Percentiles rank a stretch among this genome's conserved stretches.
Conservation (phyloP, 1,284 basidiomycete species). For the Apiotrichum gamsii region DNA sequence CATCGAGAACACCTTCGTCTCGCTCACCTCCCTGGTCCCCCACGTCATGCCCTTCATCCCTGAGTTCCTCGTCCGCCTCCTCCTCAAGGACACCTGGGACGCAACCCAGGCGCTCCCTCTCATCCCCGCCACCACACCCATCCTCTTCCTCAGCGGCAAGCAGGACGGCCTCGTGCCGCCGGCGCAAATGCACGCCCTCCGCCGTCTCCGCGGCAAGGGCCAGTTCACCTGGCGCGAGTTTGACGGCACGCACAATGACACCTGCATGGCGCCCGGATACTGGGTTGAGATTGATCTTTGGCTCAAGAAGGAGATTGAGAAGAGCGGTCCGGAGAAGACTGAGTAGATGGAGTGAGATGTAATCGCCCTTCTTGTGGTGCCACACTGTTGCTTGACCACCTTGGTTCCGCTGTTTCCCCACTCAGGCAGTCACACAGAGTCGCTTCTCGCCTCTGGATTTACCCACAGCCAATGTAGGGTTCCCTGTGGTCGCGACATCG, state of each 20-base stretch:
- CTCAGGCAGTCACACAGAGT: too few relatives aligned
- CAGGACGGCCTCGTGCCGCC: slow-evolving; percentile 79
- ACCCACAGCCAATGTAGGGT: too few relatives aligned
- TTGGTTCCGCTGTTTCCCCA: too few relatives aligned
- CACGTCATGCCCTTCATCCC: slow-evolving; percentile 70
- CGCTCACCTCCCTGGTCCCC: slow-evolving; percentile 72
- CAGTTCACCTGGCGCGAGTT: slow-evolving; percentile 56
- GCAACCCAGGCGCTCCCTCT: slow-evolving; percentile 63
- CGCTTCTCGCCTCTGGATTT: too few relatives aligned
- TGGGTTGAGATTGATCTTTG: slow-evolving; percentile 60
- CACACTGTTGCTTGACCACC: too few relatives aligned
- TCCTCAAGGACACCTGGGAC: slow-evolving; percentile 69
- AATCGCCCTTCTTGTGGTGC: too few relatives aligned
- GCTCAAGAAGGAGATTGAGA: slow-evolving; percentile 45
- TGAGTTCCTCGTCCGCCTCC: slow-evolving; percentile 48
- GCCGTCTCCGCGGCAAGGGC: slow-evolving; percentile 54
- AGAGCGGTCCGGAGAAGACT: too few relatives aligned
- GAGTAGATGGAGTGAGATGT: too few relatives aligned
- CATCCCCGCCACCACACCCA: slow-evolving; percentile 65
- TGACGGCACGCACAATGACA: slow-evolving; percentile 67
- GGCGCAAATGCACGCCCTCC: slow-evolving; percentile 73
- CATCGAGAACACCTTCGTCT: slow-evolving; percentile 88
- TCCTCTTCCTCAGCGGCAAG: slow-evolving; percentile 76
- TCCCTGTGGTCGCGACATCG: too few relatives aligned
- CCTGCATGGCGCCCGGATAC: slow-evolving; percentile 60